Conservation (phyloP, 257 asterid species). For the Solanum neorickii region DNA sequence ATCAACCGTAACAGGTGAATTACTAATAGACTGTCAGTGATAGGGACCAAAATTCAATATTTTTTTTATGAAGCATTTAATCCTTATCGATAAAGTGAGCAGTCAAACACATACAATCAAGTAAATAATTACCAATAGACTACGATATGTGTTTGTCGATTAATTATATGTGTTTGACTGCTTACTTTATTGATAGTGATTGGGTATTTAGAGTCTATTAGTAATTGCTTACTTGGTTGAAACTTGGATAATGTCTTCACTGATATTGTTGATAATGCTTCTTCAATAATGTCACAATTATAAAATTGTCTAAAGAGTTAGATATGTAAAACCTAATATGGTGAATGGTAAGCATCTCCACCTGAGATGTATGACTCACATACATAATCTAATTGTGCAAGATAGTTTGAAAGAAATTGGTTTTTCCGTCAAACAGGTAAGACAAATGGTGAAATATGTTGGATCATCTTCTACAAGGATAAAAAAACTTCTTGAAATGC, state of each 20-base stretch:
- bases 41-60: not conserved
- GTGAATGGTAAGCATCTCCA: not conserved
- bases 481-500: not conserved
- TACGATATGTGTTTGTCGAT: too few relatives aligned
- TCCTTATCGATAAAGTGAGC: too few relatives aligned
- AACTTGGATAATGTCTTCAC: not conserved
- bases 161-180: not conserved
- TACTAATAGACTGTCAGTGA: not conserved
- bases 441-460: too few relatives aligned
- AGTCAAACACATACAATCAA: not conserved
- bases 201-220: not conserved
- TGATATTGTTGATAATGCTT: not conserved
- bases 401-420: not conserved
- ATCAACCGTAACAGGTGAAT: not conserved
- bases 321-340: not conserved
- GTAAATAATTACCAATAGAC: too few relatives aligned
- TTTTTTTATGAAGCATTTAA: not conserved
- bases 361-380: not conserved
- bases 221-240: not conserved
- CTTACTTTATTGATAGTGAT: not conserved
- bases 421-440: too few relatives aligned
- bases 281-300: not conserved
- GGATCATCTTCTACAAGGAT: not conserved
- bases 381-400: not conserved
- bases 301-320: not conserved